Conservation (phyloP, 176 grass and related monocot genomes). For the Aegilops sharonensis region DNA sequence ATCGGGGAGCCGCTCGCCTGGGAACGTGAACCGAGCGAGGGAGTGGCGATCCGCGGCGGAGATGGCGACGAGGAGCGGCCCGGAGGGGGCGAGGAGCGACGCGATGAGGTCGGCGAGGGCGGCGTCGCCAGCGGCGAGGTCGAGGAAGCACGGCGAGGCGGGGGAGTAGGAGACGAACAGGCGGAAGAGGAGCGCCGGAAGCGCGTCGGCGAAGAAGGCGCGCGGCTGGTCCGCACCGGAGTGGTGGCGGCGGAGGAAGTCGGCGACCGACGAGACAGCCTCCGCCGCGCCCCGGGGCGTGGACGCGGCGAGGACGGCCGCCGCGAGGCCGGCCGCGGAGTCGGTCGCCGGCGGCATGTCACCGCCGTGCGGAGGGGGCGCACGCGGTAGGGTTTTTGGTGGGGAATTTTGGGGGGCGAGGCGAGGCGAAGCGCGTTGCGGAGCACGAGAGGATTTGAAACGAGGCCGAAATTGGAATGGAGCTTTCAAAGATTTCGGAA, state of each 20-base stretch:
- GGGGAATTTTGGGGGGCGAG: not conserved
- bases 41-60: conserved; percentile 50
- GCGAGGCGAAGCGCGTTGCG: not conserved
- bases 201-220: conserved; percentile 68
- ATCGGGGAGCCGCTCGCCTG: conserved; percentile 71
- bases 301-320: conserved; percentile 38
- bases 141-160: conserved; percentile 57
- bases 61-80: conserved; percentile 67
- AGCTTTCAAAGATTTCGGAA: conserved; percentile 16
- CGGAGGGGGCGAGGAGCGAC: conserved; percentile 55
- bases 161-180: conserved; percentile 39
- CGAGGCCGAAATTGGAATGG: not conserved
- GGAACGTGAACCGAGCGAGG: conserved; percentile 74
- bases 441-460: not conserved
- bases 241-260: conserved; percentile 72
- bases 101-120: conserved; percentile 41
- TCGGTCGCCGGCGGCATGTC: conserved; percentile 52
- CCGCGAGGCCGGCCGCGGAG: conserved; percentile 36
- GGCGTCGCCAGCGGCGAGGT: conserved; percentile 42
- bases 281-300: conserved; percentile 35
- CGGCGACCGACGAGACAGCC: conserved; percentile 27
- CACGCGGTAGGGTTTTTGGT: conserved; percentile 20
- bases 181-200: conserved; percentile 66
- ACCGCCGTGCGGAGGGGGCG: not conserved
- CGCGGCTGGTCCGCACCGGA: conserved; percentile 52